Base-by-base conservation (phyloP, 2,329 filamentous ascomycete species). In the Cytospora leucostoma region DNA sequence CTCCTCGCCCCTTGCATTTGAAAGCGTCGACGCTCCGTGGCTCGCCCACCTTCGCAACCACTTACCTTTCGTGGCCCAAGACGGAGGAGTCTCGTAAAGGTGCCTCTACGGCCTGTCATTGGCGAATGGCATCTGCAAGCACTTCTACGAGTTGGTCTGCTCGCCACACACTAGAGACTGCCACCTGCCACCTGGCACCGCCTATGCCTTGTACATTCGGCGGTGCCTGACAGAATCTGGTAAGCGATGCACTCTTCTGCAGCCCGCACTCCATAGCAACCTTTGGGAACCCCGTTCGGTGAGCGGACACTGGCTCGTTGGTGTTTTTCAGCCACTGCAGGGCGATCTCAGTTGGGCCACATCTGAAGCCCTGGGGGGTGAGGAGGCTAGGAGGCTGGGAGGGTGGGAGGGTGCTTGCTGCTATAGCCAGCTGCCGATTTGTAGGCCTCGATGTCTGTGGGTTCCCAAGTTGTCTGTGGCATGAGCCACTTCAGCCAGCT, bases 141-240 rank as follows among this genome's bases (percentile, higher is more conserved):
- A 65, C 56, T 62, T 55, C 56, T 57, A 27, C 40, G 19, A 50
- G 49, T 27, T 64, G 62, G 19, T 19, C 54, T 61, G 52, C 50
- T 55, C 58, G 54, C 54, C 50, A 65, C 56, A 61, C 49, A 53
- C 27, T 15, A 50, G 27, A 27, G 27, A 27, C 27, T 3, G 27
- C 27, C 55, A 7, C 40, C 11, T 65, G 59, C 59, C 59, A 65
- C 52, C 59, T 65, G 63, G 63, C 63, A 65, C 37, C 61, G 59
- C 56, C 34, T 38, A 62, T 51, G 44, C 59, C 59, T 55, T 32
- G 59, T 21, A 49, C 21, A 50, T 27, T 50, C 59, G 59, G 49
- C 33, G 52, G 52, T 59, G 55, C 55, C 56, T 59, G 63, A 61
- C 63, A 56, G 52, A 63, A 56, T 35, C 59, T 59, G 51, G 59